A percentile compares a stretch with the other conserved stretches of the same genome.
Evolutionary conservation across 2,329 filamentous ascomycete genomes (phyloP).

Genomic region (Xylariaceae sp.): DNA sequence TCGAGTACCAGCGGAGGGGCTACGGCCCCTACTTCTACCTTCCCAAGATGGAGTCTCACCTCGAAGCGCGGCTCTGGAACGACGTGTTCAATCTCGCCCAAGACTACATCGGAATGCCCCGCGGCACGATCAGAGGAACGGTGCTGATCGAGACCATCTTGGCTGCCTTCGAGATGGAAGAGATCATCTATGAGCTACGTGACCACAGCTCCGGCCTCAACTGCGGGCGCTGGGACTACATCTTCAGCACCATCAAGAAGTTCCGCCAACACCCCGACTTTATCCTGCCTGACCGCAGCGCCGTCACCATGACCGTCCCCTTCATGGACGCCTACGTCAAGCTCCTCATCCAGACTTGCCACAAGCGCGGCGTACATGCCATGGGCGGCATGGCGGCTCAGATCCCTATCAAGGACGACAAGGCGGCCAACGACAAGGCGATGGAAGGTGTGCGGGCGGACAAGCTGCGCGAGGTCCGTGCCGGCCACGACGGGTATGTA

Average conservation of each 20-base stretch:
- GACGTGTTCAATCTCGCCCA: constrained; percentile 95
- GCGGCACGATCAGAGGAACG: constrained; percentile 90
- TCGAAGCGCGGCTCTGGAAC: constrained; percentile 97
- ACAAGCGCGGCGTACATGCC: constrained; percentile 92
- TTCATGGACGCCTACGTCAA: constrained; percentile 99
- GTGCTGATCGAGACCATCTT: constrained; percentile 97
- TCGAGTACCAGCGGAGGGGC: constrained; percentile 77
- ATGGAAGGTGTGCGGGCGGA: constrained; percentile 92
- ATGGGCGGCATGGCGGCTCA: constrained; percentile 99
- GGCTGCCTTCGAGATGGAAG: constrained; percentile 98
- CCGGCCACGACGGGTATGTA: constrained; percentile 79
- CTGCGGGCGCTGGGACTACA: constrained; percentile 99
- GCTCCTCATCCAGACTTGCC: constrained; percentile 96
- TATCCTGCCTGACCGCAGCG: constrained; percentile 82
- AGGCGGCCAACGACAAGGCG: constrained; percentile 82
- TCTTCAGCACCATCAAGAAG: constrained; percentile 99
- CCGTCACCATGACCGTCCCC: constrained; percentile 94
- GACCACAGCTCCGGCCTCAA: constrained; percentile 96
- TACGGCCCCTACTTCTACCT: constrained; percentile 96
- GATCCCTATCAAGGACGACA: constrained; percentile 96
- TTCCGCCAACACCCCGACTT: constrained; percentile 94
- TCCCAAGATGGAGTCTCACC: constrained; percentile 96
- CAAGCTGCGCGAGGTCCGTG: constrained; percentile 91
- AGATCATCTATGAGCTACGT: constrained; percentile 98
- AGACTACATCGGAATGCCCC: constrained; percentile 82